Evolutionary conservation across 2,329 filamentous ascomycete species (phyloP).

Genomic region (Fusarium pseudocircinatum): DNA sequence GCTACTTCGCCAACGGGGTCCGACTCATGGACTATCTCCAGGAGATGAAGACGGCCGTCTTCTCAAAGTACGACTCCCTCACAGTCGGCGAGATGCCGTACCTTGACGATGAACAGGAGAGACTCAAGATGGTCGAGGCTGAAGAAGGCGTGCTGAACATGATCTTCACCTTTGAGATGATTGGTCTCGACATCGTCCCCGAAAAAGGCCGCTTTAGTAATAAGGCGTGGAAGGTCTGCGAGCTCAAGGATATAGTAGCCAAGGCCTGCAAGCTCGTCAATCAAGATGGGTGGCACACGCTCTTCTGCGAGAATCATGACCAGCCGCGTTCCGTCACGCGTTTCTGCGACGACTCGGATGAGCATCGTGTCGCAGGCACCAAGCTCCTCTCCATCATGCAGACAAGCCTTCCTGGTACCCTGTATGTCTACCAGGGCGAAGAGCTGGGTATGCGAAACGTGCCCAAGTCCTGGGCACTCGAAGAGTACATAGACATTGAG

Average conservation of each 20-base stretch:
- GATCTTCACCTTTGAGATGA: conserved; percentile 10
- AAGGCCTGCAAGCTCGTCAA: not conserved
- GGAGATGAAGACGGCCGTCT: conserved; percentile 69
- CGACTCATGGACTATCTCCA: conserved; percentile 72
- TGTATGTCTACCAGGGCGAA: conserved; percentile 74
- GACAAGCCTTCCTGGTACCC: conserved; percentile 63
- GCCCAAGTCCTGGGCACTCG: conserved; percentile 65
- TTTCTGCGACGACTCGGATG: conserved; percentile 60
- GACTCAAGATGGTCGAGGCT: not conserved
- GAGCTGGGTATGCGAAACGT: conserved; percentile 72
- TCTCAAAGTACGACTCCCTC: conserved; percentile 69
- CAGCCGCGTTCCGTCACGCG: conserved; percentile 68
- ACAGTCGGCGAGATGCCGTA: conserved; percentile 72
- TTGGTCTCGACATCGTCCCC: not conserved
- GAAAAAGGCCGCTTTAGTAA: not conserved
- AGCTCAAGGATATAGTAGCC: not conserved
- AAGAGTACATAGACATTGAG: conserved; percentile 60
- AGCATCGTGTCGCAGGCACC: conserved; percentile 58
- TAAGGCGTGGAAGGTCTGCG: not conserved
- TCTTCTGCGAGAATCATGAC: conserved; percentile 71
- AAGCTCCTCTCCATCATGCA: conserved; percentile 69
- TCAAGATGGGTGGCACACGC: not conserved
- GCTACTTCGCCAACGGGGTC: conserved; percentile 72
- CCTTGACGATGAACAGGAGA: conserved; percentile 60
- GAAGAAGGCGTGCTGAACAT: not conserved